Evolutionary conservation across 2,329 filamentous ascomycete species (phyloP), one percentile per base, ranked within the genome.

Genomic region (Clarireedia paspali): DNA sequence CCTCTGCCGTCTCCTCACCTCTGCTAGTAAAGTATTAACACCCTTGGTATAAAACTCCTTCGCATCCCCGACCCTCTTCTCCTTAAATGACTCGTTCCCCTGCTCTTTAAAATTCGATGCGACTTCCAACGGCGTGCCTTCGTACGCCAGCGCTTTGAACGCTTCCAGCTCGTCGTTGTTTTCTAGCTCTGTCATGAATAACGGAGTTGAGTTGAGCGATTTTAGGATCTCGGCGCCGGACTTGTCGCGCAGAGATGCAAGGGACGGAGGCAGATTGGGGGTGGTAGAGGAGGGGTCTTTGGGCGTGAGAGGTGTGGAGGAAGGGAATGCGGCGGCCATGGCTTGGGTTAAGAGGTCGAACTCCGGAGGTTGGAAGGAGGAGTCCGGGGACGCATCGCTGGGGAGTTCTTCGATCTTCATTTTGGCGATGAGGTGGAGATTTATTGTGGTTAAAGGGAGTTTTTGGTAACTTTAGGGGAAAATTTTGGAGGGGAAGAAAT

Each of bases 101-200:
- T 90, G 88, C 69, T 92, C 87, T 66, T 94, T 90, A 75, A 96
- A 96, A 62, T 89, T 89, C 46, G 80, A 74, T 20, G 85, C 88
- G 59, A 95, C 86, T 70, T 97, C 92, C 9, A 85, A 79, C 49
- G 89, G 84, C 7, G 91, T 91, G 20, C 94, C 95, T 74, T 99
- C 94, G 69, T 96, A 96, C 30, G 90, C 89, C 40, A 99, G 76
- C 0, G 94, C 92, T 68, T 89, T 87, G 58, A 99, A 78, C 0
- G 94, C 95, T 65, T 95, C 91, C 0, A 96, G 77, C 63, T 88
- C 84, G 59, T 87, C 77, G 67, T 96, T 96, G 61, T 95, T 88
- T 64, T 89, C 89, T 36, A 96, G 78, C 63, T 89, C 85, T 30
- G 91, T 97, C 94, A 99, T 99, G 77, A 99, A 99, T 39, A 99